Percentiles rank a stretch among this genome's conserved stretches.
Evolutionary conservation across 2,329 filamentous ascomycete species (phyloP).

Genomic region (Aspergillus sp.): DNA sequence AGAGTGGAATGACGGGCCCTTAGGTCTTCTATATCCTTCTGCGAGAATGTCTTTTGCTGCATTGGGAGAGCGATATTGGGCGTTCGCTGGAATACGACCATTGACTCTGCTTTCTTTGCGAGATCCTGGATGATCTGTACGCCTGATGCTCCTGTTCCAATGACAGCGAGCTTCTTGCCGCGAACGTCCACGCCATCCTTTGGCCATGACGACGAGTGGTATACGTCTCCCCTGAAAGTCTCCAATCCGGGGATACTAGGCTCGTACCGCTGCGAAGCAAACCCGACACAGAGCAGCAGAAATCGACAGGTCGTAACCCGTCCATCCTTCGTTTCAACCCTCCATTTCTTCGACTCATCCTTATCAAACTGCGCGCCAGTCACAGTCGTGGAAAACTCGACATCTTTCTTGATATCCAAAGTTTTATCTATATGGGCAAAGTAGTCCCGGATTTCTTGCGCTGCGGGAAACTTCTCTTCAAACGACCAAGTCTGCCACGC

Average conservation of each 20-base stretch:
- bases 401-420: slow-evolving; percentile 45
- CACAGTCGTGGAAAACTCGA: slow-evolving; percentile 46
- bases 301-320: slow-evolving; percentile 39
- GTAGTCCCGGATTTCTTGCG: slow-evolving; percentile 45
- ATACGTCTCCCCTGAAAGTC: slow-evolving; percentile 51
- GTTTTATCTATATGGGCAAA: slow-evolving; percentile 48
- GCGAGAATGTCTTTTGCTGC: slow-evolving; percentile 20
- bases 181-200: slow-evolving; percentile 45
- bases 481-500: slow-evolving; percentile 48
- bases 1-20: slow-evolving; percentile 45
- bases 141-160: slow-evolving; percentile 57
- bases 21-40: slow-evolving; percentile 10
- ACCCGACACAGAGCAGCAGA: slow-evolving; percentile 49
- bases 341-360: slow-evolving; percentile 40
- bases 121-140: slow-evolving; percentile 60
- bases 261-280: slow-evolving; percentile 44
- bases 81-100: slow-evolving; percentile 61
- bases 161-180: slow-evolving; percentile 52
- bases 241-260: slow-evolving; percentile 40
- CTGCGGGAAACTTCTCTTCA: slow-evolving; percentile 26
- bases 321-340: slow-evolving; percentile 44
- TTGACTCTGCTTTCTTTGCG: slow-evolving; percentile 51
- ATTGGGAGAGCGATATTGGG: slow-evolving; percentile 60
- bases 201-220: slow-evolving; percentile 59
- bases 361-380: slow-evolving; percentile 41